Evolutionary conservation across 2,329 filamentous ascomycete genomes (phyloP), one percentile per base, ranked within the genome.

Genomic region (Rugonectria rugulosa): DNA sequence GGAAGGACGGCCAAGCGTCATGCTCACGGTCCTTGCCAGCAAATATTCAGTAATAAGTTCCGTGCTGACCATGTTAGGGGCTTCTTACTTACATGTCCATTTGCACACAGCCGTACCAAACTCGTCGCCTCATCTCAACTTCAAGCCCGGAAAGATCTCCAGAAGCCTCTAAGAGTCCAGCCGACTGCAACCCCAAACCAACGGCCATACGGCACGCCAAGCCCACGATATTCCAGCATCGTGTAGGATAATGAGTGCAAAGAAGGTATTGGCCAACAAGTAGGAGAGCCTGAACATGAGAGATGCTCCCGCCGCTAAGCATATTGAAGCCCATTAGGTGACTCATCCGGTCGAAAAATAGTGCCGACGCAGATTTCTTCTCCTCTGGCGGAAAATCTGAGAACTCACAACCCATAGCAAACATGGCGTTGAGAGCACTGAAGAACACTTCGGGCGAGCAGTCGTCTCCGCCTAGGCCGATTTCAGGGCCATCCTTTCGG

Each of bases 1-100:
- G 5, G 41, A 36, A 3, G 50, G 43, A 15, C 50, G 50, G 14
- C 42, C 50, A 3, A 53, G 36, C 3, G 50, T 53, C 50, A 53
- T 53, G 36, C 50, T 53, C 6, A 47, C 50, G 4, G 43, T 53
- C 49, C 49, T 52, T n/a, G n/a, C n/a, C n/a, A n/a, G n/a, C n/a
- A n/a, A n/a, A n/a, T n/a, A n/a, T n/a, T n/a, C n/a, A n/a, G n/a
- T n/a, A n/a, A n/a, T n/a, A n/a, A n/a, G n/a, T n/a, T n/a, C n/a
- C n/a, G 6, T 8, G 6, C 15, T 12, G n/a, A 24, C 1, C n/a
- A n/a, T 3, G 5, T 15, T 4, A 21, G 27, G 5, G 6, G n/a
- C n/a, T n/a, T n/a, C n/a, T 1, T 15, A 26, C 41, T 32, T 21
- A 32, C 50, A 53, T 53, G 32, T 53, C 50, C 27, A 47, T 42